Evolutionary conservation across 192 early-diverging fungal species (phyloP).

Genomic region (Coemansia sp.): DNA sequence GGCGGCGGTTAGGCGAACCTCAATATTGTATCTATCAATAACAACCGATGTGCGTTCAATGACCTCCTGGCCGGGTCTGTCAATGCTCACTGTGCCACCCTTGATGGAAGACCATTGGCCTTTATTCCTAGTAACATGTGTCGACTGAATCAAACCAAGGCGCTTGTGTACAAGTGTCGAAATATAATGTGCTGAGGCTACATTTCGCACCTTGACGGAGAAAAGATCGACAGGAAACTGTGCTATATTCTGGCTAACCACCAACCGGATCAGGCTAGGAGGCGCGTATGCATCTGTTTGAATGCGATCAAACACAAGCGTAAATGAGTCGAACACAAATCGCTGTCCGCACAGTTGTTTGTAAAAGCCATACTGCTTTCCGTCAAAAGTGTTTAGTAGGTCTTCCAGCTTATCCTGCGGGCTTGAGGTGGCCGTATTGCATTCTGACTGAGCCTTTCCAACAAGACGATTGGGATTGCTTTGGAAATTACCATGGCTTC

Average conservation of each 20-base stretch:
- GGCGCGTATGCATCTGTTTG: conserved; percentile 59
- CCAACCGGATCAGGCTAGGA: conserved; percentile 52
- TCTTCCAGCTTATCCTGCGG: conserved; percentile 14
- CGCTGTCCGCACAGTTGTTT: conserved; percentile 30
- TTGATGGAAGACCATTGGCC: conserved; percentile 38
- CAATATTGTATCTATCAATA: conserved; percentile 31
- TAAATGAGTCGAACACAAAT: conserved; percentile 29
- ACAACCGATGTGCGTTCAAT: conserved; percentile 53
- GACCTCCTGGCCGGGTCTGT: conserved; percentile 57
- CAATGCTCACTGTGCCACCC: conserved; percentile 45
- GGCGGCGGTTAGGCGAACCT: conserved; percentile 48
- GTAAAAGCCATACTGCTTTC: conserved; percentile 33
- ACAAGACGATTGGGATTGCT: neutral
- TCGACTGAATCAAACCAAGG: conserved; percentile 6
- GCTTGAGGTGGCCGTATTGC: neutral
- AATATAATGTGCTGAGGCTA: conserved; percentile 53
- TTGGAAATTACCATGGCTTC: neutral
- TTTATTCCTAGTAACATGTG: neutral
- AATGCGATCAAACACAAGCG: conserved; percentile 36
- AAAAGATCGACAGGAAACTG: conserved; percentile 34
- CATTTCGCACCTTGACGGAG: conserved; percentile 22
- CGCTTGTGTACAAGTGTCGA: conserved; percentile 22
- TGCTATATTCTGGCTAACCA: conserved; percentile 32
- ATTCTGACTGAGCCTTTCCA: neutral
- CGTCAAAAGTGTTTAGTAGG: conserved; percentile 25